phyloP scores from a whole-genome alignment of 2,329 filamentous ascomycete species.

The Hortaea werneckii region DNA sequence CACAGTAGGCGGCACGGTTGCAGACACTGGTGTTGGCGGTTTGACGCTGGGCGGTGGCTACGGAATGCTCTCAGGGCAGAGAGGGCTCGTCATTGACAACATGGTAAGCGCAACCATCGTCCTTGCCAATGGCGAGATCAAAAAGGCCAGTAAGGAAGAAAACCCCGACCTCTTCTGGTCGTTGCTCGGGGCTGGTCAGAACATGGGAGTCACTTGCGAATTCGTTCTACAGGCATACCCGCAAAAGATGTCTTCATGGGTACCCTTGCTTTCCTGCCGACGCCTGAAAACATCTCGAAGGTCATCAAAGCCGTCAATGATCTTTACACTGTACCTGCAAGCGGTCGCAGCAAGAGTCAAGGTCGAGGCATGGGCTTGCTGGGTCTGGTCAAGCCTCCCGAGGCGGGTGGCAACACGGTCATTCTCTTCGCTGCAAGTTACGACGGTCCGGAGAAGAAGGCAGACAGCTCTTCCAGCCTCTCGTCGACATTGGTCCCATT shows the following conservation, averaged over 20 bases:
- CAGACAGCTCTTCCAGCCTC: conserved; percentile 11
- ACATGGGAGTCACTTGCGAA: conserved; percentile 37
- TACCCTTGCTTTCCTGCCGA: conserved; percentile 26
- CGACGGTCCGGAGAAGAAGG: conserved; percentile 13
- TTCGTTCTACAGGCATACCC: conserved; percentile 30
- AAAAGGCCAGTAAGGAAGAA: conserved; percentile 31
- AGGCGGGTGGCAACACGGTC: conserved; percentile 14
- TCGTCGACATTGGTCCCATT: conserved; percentile 14
- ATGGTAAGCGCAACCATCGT: conserved; percentile 32
- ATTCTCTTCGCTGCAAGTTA: conserved; percentile 11
- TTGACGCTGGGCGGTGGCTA: conserved; percentile 37
- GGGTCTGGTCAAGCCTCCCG: conserved; percentile 14
- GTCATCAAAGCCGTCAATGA: conserved; percentile 13
- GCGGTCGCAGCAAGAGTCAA: conserved; percentile 9
- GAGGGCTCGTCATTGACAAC: conserved; percentile 47
- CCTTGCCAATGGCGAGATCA: conserved; percentile 30
- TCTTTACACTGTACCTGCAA: conserved; percentile 11
- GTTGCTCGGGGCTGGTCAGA: conserved; percentile 35
- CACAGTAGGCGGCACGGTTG: conserved; percentile 52
- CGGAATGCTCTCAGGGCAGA: conserved; percentile 39
- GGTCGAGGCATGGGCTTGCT: conserved; percentile 11
- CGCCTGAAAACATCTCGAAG: conserved; percentile 9
- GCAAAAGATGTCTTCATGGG: conserved; percentile 28
- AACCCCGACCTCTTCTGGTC: conserved; percentile 43
- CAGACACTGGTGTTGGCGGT: conserved; percentile 53